A percentile compares a stretch with the other conserved stretches of the same genome.
phyloP scores from a whole-genome alignment of 495 filamentous ascomycete genomes.

The Aspergillus sclerotioniger region DNA sequence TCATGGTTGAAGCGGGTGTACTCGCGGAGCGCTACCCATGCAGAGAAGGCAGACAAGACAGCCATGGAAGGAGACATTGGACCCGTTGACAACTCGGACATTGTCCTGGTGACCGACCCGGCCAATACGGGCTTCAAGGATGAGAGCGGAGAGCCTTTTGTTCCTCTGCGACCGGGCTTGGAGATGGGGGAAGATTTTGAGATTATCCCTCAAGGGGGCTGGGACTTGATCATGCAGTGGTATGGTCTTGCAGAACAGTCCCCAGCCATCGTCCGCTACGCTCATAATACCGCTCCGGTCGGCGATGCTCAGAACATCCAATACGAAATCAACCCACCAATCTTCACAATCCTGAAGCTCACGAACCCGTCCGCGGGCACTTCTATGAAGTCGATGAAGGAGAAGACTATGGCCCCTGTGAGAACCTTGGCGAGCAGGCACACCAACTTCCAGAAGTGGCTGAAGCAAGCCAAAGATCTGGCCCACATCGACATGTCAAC shows the following conservation, averaged over 20 bases:
- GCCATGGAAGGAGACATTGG: constrained; percentile 64
- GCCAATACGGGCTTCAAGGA: constrained; percentile 44
- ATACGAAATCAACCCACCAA: constrained; percentile 80
- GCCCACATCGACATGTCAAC: constrained; percentile 60
- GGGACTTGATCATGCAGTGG: constrained; percentile 78
- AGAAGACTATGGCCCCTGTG: constrained; percentile 56
- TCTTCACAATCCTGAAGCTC: constrained; percentile 83
- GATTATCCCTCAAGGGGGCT: constrained; percentile 73
- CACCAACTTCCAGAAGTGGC: constrained; percentile 65
- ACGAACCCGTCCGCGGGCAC: constrained; percentile 54
- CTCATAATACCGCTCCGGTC: constrained; percentile 68
- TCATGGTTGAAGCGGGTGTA: constrained; percentile 76
- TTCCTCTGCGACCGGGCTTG: constrained; percentile 74
- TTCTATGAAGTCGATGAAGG: constrained; percentile 58
- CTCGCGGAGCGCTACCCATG: constrained; percentile 59
- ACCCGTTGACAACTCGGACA: constrained; percentile 82
- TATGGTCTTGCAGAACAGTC: constrained; percentile 72
- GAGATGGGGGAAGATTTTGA: constrained; percentile 66
- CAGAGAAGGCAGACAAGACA: constrained; percentile 56
- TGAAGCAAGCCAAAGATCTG: constrained; percentile 67
- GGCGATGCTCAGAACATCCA: constrained; percentile 62
- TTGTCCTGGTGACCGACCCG: constrained; percentile 45
- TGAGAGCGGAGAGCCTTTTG: constrained; percentile 58
- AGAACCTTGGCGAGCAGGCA: constrained; percentile 67
- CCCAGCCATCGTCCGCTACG: constrained; percentile 70